A percentile compares a stretch with the other conserved stretches of the same genome.
These are phyloP conservation scores for Solanum etuberosum DNA, from an alignment of 257 asterid species.

Conservation along the genomic window DNA sequence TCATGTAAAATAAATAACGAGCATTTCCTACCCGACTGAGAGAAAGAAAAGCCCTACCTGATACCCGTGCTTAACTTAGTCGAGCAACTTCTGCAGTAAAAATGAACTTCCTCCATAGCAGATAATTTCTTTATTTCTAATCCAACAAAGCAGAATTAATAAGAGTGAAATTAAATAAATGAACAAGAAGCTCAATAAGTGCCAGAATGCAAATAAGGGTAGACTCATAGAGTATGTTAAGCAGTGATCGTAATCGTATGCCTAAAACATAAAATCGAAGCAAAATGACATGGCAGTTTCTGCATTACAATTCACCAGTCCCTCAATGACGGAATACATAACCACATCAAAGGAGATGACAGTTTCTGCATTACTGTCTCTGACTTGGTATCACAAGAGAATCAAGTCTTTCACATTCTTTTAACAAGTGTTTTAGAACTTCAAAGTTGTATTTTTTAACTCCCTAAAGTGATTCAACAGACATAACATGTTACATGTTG, in stretches of 20 bases:
- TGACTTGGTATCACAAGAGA: background rate
- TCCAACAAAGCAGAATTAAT: constrained; percentile 6
- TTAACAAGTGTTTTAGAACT: background rate
- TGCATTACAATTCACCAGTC: background rate
- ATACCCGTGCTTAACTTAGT: constrained; percentile 53
- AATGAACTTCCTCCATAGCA: constrained; percentile 52
- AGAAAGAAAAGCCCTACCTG: constrained; percentile 37
- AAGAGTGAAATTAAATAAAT: background rate
- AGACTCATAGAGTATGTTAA: background rate
- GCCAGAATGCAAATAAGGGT: background rate
- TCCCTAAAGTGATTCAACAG: background rate
- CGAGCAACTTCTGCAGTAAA: constrained; percentile 85
- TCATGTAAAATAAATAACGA: background rate
- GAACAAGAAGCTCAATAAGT: background rate
- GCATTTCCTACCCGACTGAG: background rate
- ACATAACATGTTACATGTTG: background rate
- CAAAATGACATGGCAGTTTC: background rate
- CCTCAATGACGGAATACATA: background rate
- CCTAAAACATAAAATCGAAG: background rate
- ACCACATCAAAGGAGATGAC: background rate
- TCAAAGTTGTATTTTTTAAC: background rate
- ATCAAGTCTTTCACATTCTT: background rate
- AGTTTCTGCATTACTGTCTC: background rate
- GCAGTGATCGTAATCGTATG: background rate
- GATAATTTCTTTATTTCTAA: constrained; percentile 62